Percentiles rank a stretch among this genome's conserved stretches.
Conservation (phyloP, 2,329 filamentous ascomycete species). For the Stemphylium lycopersici region DNA sequence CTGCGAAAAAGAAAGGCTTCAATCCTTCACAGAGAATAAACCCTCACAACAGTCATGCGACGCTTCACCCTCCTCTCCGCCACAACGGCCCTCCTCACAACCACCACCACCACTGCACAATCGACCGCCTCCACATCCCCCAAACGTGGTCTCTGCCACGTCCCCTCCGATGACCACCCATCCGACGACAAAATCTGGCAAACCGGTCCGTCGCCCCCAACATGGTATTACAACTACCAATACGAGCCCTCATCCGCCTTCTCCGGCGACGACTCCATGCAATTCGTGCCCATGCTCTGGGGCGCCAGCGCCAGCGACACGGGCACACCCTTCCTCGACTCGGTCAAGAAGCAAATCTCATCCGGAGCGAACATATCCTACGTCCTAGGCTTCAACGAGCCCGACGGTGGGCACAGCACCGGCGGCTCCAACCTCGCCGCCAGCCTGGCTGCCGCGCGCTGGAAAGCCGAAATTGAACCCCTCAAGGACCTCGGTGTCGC, state of each 20-base stretch:
- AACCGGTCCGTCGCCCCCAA: slow-evolving; percentile 62
- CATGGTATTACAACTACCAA: slow-evolving; percentile 87
- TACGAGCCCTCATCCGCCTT: slow-evolving; percentile 62
- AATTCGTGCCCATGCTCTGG: slow-evolving; percentile 86
- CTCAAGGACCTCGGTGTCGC: slow-evolving; percentile 67
- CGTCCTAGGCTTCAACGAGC: slow-evolving; percentile 81
- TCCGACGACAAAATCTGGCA: slow-evolving; percentile 71
- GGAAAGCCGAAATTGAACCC: slow-evolving; percentile 75
- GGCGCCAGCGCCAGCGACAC: slow-evolving; percentile 56
- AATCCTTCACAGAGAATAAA: background rate
- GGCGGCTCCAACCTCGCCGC: slow-evolving; percentile 70
- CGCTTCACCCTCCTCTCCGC: slow-evolving; percentile 1
- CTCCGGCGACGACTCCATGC: slow-evolving; percentile 54
- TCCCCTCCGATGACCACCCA: slow-evolving; percentile 61
- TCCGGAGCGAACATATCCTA: slow-evolving; percentile 66
- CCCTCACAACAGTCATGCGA: slow-evolving; percentile 8
- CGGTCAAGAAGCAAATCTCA: slow-evolving; percentile 63
- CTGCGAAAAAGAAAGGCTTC: no score
- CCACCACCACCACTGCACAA: slow-evolving; percentile 19
- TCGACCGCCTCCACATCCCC: slow-evolving; percentile 52
- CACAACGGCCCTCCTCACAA: slow-evolving; percentile 6
- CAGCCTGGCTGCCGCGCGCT: slow-evolving; percentile 67
- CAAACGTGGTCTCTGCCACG: slow-evolving; percentile 77
- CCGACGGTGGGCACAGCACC: slow-evolving; percentile 62
- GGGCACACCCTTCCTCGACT: slow-evolving; percentile 65